Evolutionary conservation across 495 filamentous ascomycete genomes (phyloP).

Genomic region (Xylaria sp.): DNA sequence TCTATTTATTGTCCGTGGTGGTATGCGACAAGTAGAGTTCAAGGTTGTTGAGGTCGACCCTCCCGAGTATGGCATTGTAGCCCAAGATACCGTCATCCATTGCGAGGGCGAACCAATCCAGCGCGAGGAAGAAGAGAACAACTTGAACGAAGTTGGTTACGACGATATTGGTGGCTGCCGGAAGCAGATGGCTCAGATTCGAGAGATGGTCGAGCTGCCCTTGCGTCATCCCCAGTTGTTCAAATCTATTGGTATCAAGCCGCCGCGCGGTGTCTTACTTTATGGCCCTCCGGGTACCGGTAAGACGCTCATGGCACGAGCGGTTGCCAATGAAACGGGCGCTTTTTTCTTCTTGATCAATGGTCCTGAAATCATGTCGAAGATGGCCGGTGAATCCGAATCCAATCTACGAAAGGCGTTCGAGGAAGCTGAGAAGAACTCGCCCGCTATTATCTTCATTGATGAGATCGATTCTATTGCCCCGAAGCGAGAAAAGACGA

Average conservation of each 20-base stretch:
- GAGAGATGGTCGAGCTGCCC: conserved; percentile 96
- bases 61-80: conserved; percentile 97
- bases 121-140: conserved; percentile 98
- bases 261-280: conserved; percentile 96
- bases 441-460: conserved; percentile 98
- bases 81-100: conserved; percentile 98
- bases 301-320: conserved; percentile 99
- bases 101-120: conserved; percentile 99
- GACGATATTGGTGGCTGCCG: conserved; percentile 99
- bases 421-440: conserved; percentile 99
- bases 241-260: conserved; percentile 99
- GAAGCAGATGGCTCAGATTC: conserved; percentile 99
- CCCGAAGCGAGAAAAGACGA: conserved; percentile 99
- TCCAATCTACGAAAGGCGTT: conserved; percentile 97
- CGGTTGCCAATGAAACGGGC: conserved; percentile 97
- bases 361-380: conserved; percentile 98
- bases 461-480: conserved; percentile 99
- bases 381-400: conserved; percentile 99
- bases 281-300: conserved; percentile 97
- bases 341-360: conserved; percentile 99
- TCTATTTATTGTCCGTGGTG: conserved; percentile 94
- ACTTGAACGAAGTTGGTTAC: conserved; percentile 98
- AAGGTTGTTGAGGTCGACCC: conserved; percentile 99
- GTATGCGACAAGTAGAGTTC: conserved; percentile 99
- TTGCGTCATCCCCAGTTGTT: conserved; percentile 97